Evolutionary conservation across 2,329 filamentous ascomycete genomes (phyloP), one percentile per base, ranked within the genome.

Genomic region (Talaromyces marneffei): DNA sequence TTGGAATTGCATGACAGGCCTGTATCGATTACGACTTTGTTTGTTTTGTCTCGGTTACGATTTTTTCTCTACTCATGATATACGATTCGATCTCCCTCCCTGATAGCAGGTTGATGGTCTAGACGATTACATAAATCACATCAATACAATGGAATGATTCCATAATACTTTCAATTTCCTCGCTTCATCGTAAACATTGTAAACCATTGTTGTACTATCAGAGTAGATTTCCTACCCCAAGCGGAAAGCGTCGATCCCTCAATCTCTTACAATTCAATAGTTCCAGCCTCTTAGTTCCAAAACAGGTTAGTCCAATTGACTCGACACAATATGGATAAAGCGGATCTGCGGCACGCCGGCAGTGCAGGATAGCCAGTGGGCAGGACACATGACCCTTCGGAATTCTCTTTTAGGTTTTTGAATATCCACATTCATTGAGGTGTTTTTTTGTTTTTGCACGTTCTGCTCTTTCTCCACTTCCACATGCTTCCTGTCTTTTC

Each of bases 1-100:
- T 37, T 23, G 20, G 39, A 48, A 48, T 35, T 25, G 23, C 40
- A 46, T 37, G 42, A n/a, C n/a, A n/a, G n/a, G 42, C 42, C 14
- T 59, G 44, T 52, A 40, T 50, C 57, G 57, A 16, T 5, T 52
- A 52, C 37, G 56, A 58, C 4, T 52, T 52, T 37, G 39, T 33
- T 37, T 58, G 23, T 25, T 58, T 35, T n/a, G 46, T 8, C 35
- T 37, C 16, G 37, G 23, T 1, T 56, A 48, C 44, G 25, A 46
- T 20, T 4, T 53, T 29, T 39, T 40, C 20, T 55, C 33, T 25
- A 40, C 33, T 55, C 33, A 55, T 35, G 52, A 55, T 27, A n/a
- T 18, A 39, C 57, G 31, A 35, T 20, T 35, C 48, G 57, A 59
- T 59, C 57, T 59, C 57, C 57, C 57, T 48, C 56, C 9, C 55